Evolutionary conservation across 176 grass and related monocot genomes (phyloP).

Genomic region (Stipa capillata): DNA sequence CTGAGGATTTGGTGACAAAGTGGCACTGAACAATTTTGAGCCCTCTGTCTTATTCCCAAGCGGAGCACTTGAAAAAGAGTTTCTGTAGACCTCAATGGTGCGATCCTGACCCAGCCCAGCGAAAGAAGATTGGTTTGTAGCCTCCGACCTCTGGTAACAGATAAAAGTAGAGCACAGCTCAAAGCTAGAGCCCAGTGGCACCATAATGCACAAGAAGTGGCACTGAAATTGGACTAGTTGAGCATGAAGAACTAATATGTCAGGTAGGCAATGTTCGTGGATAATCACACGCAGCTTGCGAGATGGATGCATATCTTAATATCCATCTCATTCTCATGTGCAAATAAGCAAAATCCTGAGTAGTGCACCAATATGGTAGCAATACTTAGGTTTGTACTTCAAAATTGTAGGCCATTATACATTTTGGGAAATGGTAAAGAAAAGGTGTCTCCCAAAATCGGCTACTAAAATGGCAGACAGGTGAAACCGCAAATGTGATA

Average conservation of each 20-base stretch:
- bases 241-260: not conserved
- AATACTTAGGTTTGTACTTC: not conserved
- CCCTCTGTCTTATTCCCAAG: slow-evolving; percentile 2
- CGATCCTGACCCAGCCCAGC: slow-evolving; percentile 13
- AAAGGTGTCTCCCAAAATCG: not conserved
- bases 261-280: not conserved
- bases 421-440: not conserved
- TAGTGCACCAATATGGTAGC: not conserved
- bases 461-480: not conserved
- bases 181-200: not conserved
- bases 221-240: not conserved
- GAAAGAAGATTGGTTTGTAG: slow-evolving; percentile 12
- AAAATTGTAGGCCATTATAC: not conserved
- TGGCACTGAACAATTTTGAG: slow-evolving; percentile 6
- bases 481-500: not conserved
- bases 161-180: not conserved
- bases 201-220: not conserved
- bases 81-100: not conserved
- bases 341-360: not conserved
- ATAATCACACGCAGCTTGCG: not conserved
- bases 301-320: not conserved
- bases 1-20: not conserved
- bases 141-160: slow-evolving; percentile 43
- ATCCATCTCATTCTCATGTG: not conserved
- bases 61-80: not conserved